Conservation (phyloP, 2,329 filamentous ascomycete genomes). For the Aspergillus glaucus region DNA sequence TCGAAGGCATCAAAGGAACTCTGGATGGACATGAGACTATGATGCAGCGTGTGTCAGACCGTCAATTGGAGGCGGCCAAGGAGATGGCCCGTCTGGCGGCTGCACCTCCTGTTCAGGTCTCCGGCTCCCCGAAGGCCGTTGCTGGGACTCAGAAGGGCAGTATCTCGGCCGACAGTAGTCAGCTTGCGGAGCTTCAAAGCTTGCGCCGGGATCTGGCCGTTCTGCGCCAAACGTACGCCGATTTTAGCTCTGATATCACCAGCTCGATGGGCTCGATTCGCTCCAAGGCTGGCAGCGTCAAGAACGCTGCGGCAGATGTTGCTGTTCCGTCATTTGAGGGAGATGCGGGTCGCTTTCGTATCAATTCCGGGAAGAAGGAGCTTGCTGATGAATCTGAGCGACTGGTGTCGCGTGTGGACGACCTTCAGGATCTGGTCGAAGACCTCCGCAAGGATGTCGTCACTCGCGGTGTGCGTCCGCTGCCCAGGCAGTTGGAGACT, state of each 20-base stretch:
- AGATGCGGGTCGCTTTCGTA: conserved; percentile 76
- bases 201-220: conserved; percentile 85
- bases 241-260: conserved; percentile 81
- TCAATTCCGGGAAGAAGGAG: conserved; percentile 78
- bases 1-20: conserved; percentile 79
- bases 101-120: conserved; percentile 34
- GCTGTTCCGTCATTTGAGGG: conserved; percentile 66
- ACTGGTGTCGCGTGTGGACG: conserved; percentile 86
- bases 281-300: conserved; percentile 73
- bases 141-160: conserved; percentile 19
- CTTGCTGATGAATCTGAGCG: conserved; percentile 82
- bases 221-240: conserved; percentile 85
- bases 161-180: conserved; percentile 46
- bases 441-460: conserved; percentile 97
- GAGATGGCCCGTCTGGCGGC: conserved; percentile 67
- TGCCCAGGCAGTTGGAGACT: conserved; percentile 80
- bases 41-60: conserved; percentile 80
- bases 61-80: conserved; percentile 81
- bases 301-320: conserved; percentile 65
- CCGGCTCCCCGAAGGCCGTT: conserved; percentile 16
- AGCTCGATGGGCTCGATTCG: conserved; percentile 80
- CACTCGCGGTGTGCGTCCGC: conserved; percentile 78
- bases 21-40: conserved; percentile 76
- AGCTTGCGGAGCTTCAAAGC: conserved; percentile 71
- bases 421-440: conserved; percentile 94